A percentile compares a stretch with the other conserved stretches of the same genome.
Evolutionary conservation across 2,329 filamentous ascomycete genomes (phyloP).

Genomic region (Neonectria sp.): DNA sequence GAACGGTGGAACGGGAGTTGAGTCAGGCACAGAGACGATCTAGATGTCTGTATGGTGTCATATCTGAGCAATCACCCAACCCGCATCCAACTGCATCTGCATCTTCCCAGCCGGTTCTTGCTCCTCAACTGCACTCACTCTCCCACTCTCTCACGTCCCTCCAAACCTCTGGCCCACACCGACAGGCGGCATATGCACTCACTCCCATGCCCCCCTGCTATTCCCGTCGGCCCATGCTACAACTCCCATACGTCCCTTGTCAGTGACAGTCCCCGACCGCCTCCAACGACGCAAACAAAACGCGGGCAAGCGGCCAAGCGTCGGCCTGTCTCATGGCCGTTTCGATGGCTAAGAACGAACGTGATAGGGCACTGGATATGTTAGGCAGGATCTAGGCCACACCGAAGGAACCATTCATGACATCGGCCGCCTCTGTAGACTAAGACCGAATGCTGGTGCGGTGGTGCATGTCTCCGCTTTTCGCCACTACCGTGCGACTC

Average conservation of each 20-base stretch:
- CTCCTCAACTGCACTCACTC: too few species aligned
- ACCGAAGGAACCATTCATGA: background rate
- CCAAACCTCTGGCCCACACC: background rate
- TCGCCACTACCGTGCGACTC: background rate
- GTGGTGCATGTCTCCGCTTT: background rate
- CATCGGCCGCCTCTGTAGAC: background rate
- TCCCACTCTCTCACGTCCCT: too few species aligned
- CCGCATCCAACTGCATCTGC: too few species aligned
- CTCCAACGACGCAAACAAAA: background rate
- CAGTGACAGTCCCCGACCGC: background rate
- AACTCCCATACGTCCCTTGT: background rate
- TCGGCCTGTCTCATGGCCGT: background rate
- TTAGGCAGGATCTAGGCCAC: background rate
- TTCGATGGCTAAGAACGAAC: background rate
- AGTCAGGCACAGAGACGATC: background rate
- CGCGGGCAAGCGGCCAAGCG: background rate
- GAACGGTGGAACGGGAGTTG: background rate
- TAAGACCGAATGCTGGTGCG: too few species aligned
- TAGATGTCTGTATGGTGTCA: background rate
- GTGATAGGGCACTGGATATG: background rate
- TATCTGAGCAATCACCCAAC: background rate
- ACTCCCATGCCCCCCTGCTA: background rate
- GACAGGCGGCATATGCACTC: background rate
- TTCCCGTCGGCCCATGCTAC: background rate
- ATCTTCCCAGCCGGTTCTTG: background rate